These are phyloP conservation scores for Globisporangium okanoganense DNA, from an alignment of 352 stramenopile species.

Conservation along the genomic window DNA sequence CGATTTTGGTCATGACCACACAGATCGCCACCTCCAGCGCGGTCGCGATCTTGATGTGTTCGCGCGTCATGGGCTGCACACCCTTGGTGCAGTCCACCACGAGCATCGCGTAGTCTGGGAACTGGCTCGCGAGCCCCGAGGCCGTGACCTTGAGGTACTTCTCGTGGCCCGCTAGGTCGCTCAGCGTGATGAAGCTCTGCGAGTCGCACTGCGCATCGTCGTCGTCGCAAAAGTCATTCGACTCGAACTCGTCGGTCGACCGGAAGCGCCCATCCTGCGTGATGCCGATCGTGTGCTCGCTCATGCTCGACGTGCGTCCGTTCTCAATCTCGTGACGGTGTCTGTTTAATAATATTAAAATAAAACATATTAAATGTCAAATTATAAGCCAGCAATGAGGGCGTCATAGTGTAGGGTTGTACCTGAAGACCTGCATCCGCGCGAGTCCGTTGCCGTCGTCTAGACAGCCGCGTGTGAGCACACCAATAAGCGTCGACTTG, in stretches of 20 bases:
- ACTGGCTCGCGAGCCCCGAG: slow-evolving; percentile 76
- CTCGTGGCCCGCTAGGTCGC: slow-evolving; percentile 77
- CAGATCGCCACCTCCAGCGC: slow-evolving; percentile 70
- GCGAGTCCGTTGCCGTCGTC: slow-evolving; percentile 85
- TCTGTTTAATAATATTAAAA: slow-evolving; percentile 7
- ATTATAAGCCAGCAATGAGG: background rate
- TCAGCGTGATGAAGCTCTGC: slow-evolving; percentile 53
- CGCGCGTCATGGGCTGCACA: slow-evolving; percentile 71
- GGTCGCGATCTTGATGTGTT: slow-evolving; percentile 75
- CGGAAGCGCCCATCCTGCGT: slow-evolving; percentile 58
- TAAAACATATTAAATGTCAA: too few species aligned
- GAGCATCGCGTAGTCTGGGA: slow-evolving; percentile 86
- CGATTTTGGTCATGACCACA: slow-evolving; percentile 81
- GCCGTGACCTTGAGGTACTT: slow-evolving; percentile 90
- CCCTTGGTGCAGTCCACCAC: slow-evolving; percentile 65
- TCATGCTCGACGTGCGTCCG: slow-evolving; percentile 85
- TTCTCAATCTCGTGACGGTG: slow-evolving; percentile 90
- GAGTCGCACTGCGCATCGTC: slow-evolving; percentile 27
- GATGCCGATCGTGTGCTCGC: slow-evolving; percentile 80
- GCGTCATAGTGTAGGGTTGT: background rate
- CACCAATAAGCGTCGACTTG: slow-evolving; percentile 88
- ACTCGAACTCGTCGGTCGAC: slow-evolving; percentile 40
- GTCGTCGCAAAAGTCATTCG: slow-evolving; percentile 47
- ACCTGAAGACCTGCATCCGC: slow-evolving; percentile 87
- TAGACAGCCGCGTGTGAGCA: slow-evolving; percentile 79